phyloP scores from a whole-genome alignment of 495 filamentous ascomycete species.

The Penicillium cataractarum region DNA sequence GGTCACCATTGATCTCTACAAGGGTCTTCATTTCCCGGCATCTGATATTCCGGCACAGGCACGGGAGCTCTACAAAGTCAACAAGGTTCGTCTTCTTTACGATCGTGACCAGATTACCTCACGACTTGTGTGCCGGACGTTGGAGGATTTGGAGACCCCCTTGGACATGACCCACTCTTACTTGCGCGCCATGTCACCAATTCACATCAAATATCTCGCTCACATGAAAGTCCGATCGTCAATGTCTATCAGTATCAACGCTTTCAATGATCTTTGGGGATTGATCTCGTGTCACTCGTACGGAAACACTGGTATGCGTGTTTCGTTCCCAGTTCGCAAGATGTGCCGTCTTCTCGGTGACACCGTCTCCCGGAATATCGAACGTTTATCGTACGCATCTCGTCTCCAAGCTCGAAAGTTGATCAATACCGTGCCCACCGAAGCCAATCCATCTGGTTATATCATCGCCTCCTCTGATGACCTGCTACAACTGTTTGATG shows the following conservation, averaged over 20 bases:
- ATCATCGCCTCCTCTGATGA: slow-evolving; percentile 92
- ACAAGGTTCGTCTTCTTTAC: slow-evolving; percentile 47
- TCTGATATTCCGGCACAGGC: slow-evolving; percentile 85
- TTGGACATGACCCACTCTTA: slow-evolving; percentile 86
- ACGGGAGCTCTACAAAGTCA: slow-evolving; percentile 77
- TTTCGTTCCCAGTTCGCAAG: slow-evolving; percentile 88
- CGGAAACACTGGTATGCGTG: slow-evolving; percentile 80
- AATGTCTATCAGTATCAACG: slow-evolving; percentile 93
- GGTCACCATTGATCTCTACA: slow-evolving; percentile 84
- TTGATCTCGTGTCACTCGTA: slow-evolving; percentile 89
- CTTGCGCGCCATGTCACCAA: slow-evolving; percentile 83
- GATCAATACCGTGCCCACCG: slow-evolving; percentile 64
- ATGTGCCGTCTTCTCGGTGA: slow-evolving; percentile 94
- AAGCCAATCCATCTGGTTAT: slow-evolving; percentile 85
- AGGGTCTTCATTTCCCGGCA: slow-evolving; percentile 88
- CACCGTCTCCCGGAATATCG: slow-evolving; percentile 84
- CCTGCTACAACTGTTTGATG: slow-evolving; percentile 81
- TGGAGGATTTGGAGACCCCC: slow-evolving; percentile 74
- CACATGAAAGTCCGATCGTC: slow-evolving; percentile 90
- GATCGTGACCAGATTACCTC: slow-evolving; percentile 54
- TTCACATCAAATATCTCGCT: slow-evolving; percentile 85
- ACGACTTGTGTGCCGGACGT: slow-evolving; percentile 77
- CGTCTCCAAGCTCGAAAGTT: slow-evolving; percentile 63
- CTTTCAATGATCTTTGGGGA: slow-evolving; percentile 85
- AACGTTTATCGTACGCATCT: slow-evolving; percentile 84